phyloP scores from a whole-genome alignment of 148 eudicot species.

The Persicaria maculosa region DNA sequence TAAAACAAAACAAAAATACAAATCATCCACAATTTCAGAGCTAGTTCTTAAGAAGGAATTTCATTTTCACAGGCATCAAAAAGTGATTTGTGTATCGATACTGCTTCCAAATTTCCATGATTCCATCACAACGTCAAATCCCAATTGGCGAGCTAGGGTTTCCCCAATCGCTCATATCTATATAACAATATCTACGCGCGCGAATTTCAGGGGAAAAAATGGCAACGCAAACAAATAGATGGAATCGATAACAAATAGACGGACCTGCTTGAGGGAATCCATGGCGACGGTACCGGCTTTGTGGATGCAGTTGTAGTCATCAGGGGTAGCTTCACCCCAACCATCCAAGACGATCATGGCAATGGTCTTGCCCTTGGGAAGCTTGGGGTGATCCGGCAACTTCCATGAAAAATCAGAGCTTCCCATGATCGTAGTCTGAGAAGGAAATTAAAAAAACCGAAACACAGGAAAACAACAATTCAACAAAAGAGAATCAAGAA shows the following conservation, averaged over 20 bases:
- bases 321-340: conserved; percentile 70
- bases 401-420: conserved; percentile 58
- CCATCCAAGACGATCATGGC: conserved; percentile 68
- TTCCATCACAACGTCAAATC: too few relatives aligned
- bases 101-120: too few relatives aligned
- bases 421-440: conserved; percentile 29
- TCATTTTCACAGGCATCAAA: too few relatives aligned
- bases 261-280: conserved; percentile 61
- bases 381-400: conserved; percentile 57
- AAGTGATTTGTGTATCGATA: too few relatives aligned
- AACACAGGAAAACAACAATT: too few relatives aligned
- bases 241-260: neutral
- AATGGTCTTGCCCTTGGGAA: conserved; percentile 56
- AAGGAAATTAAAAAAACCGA: too few relatives aligned
- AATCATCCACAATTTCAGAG: neutral
- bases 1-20: neutral
- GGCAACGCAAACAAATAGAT: neutral
- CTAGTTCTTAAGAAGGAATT: too few relatives aligned
- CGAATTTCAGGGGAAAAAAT: too few relatives aligned
- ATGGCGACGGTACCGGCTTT: conserved; percentile 60
- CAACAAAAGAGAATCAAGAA: too few relatives aligned
- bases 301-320: conserved; percentile 60
- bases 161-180: neutral
- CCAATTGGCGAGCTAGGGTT: too few relatives aligned
- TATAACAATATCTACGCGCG: too few relatives aligned